Evolutionary conservation across 169 alveolate genomes (phyloP), one percentile per base, ranked within the genome.

Genomic region (Eimeria falciformis): DNA sequence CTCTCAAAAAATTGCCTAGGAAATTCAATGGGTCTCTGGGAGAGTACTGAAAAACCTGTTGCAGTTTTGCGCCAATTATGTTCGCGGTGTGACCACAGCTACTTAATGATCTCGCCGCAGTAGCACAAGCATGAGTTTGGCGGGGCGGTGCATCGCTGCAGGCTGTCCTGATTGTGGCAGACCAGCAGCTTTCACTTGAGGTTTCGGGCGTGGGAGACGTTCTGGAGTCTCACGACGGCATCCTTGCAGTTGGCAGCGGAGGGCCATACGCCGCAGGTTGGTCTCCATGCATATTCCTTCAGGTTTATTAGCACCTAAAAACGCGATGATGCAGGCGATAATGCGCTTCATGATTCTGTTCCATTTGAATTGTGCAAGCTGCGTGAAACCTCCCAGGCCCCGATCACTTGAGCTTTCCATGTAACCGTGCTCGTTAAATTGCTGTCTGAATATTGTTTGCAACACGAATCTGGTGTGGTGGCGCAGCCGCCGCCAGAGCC

Each of bases 151-250:
- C 40, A 33, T 33, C 40, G 40, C 4, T 33, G 53, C 81, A 92
- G 83, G 98, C 98, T 33, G 97, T 95, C 29, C 83, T 96, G 75
- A 77, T 96, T 66, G 97, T 96, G 6, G 96, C 97, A 18, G 98
- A 96, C 84, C 88, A 94, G 69, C 95, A 95, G 40, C 91, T 95
- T 37, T 90, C 97, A 25, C 91, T 95, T 56, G 95, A 95, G 79
- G 96, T 96, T 43, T 96, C 96, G 33, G 98, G 98, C 29, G 93
- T 92, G 75, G 98, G 98, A 40, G 97, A 96, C 85, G 97, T 96
- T 69, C 91, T 96, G 68, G 98, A 96, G 92, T 94, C 96, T 11
- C 96, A 96, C 81, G 96, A 95, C 69, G 96, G 96, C 56, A 96
- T 96, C 29, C 93, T 96, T 53, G 98, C 97, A 5, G 94, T 96